phyloP scores from a whole-genome alignment of 78 protist genomes.

The Bodo saltans region DNA sequence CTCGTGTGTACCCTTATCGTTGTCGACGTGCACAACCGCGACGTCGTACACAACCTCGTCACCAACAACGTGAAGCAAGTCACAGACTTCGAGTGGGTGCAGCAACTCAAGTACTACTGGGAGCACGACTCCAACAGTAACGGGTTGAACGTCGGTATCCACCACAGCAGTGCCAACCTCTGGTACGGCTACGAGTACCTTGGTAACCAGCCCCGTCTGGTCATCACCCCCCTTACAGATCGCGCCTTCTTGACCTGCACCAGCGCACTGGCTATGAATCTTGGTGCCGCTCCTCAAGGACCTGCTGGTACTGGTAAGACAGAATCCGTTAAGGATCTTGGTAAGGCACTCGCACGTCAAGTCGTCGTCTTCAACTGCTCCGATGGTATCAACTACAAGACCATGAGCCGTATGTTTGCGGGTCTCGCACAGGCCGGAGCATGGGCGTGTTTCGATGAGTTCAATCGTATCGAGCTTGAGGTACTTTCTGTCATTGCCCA shows the following conservation, averaged over 20 bases:
- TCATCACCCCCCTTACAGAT: conserved; percentile 75
- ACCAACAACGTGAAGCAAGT: not conserved
- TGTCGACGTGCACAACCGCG: conserved; percentile 71
- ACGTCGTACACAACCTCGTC: conserved; percentile 33
- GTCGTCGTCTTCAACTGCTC: conserved; percentile 70
- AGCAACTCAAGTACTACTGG: conserved; percentile 76
- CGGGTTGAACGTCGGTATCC: not conserved
- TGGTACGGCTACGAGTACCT: conserved; percentile 77
- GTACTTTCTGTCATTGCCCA: conserved; percentile 72
- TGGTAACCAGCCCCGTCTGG: conserved; percentile 71
- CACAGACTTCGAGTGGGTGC: conserved; percentile 61
- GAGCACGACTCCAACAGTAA: not conserved
- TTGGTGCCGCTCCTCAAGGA: conserved; percentile 75
- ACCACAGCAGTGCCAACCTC: conserved; percentile 32
- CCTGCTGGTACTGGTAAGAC: conserved; percentile 87
- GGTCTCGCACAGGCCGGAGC: conserved; percentile 76
- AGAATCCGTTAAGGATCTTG: conserved; percentile 73
- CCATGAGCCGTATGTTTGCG: conserved; percentile 57
- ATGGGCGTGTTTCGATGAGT: conserved; percentile 70
- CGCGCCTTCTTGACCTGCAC: conserved; percentile 60
- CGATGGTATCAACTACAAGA: conserved; percentile 61
- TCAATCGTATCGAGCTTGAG: conserved; percentile 69
- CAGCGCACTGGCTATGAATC: conserved; percentile 58
- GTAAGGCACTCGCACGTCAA: conserved; percentile 67
- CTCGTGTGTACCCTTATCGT: conserved; percentile 42